Conservation (phyloP, 371 early-diverging fungal genomes). For the Syncephalastrum racemosum region DNA sequence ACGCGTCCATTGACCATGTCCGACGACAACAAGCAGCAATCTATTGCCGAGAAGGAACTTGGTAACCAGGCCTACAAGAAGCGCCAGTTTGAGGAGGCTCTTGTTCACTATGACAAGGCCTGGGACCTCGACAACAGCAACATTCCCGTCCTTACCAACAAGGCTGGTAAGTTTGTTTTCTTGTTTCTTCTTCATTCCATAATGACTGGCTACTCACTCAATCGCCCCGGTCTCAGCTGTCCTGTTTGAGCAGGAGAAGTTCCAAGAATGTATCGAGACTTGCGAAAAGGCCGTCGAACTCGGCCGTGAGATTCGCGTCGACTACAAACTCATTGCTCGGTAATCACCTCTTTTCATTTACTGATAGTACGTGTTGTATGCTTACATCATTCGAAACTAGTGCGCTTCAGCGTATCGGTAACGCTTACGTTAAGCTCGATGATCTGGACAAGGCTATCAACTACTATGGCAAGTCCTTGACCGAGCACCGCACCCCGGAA, state of each 20-base stretch:
- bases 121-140: constrained; percentile 87
- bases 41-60: constrained; percentile 81
- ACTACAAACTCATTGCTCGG: constrained; percentile 95
- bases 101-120: constrained; percentile 91
- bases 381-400: constrained; percentile 25
- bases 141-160: constrained; percentile 93
- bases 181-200: background rate
- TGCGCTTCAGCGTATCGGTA: constrained; percentile 91
- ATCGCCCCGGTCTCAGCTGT: constrained; percentile 69
- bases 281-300: constrained; percentile 92
- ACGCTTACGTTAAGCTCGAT: constrained; percentile 80
- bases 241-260: constrained; percentile 91
- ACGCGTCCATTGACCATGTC: constrained; percentile 32
- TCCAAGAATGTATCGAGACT: constrained; percentile 87
- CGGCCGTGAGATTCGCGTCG: constrained; percentile 89
- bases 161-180: constrained; percentile 58
- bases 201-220: background rate
- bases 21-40: constrained; percentile 69
- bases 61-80: constrained; percentile 95
- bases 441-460: constrained; percentile 87
- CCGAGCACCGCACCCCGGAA: constrained; percentile 96
- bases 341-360: constrained; percentile 18
- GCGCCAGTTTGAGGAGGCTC: constrained; percentile 86
- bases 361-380: too few relatives aligned
- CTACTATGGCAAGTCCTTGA: constrained; percentile 88